A percentile compares a stretch with the other conserved stretches of the same genome.
Conservation (phyloP, 2,329 filamentous ascomycete species). For the Alternaria solani region DNA sequence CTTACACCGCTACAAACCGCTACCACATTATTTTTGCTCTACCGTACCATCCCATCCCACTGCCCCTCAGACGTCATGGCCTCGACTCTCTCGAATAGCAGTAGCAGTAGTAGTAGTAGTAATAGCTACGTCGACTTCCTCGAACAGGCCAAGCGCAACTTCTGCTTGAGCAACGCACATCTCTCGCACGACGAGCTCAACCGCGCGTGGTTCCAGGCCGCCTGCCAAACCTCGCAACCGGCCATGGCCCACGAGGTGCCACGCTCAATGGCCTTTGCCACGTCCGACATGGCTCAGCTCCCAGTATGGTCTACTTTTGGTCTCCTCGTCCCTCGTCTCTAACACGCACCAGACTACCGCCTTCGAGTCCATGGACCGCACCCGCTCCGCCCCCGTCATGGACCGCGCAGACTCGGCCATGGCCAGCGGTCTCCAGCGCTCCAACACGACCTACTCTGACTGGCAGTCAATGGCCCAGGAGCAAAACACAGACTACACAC, state of each 20-base stretch:
- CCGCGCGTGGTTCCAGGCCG: constrained; percentile 45
- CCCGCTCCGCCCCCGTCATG: constrained; percentile 48
- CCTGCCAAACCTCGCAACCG: constrained; percentile 27
- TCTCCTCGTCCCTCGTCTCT: constrained; percentile 40
- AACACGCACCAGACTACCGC: constrained; percentile 38
- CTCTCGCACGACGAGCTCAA: constrained; percentile 48
- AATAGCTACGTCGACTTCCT: constrained; percentile 39
- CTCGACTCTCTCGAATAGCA: constrained; percentile 33
- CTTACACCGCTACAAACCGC: constrained; percentile 9
- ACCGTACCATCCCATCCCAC: constrained; percentile 2
- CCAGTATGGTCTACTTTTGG: constrained; percentile 48
- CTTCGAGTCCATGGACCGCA: constrained; percentile 43
- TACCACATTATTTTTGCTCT: constrained; percentile 8
- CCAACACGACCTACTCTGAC: constrained; percentile 29
- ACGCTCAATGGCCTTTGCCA: constrained; percentile 43
- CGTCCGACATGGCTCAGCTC: constrained; percentile 33
- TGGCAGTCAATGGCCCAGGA: constrained; percentile 37
- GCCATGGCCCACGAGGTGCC: constrained; percentile 42
- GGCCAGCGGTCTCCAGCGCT: constrained; percentile 31
- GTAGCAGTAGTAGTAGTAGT: constrained; percentile 23
- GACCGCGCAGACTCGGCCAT: constrained; percentile 40
- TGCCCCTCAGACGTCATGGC: constrained; percentile 32
- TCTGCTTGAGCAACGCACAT: constrained; percentile 45
- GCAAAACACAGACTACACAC: constrained; percentile 40
- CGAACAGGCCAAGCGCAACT: constrained; percentile 47